Evolutionary conservation across 2,329 filamentous ascomycete genomes (phyloP).

Genomic region (Aspergillus sergii): DNA sequence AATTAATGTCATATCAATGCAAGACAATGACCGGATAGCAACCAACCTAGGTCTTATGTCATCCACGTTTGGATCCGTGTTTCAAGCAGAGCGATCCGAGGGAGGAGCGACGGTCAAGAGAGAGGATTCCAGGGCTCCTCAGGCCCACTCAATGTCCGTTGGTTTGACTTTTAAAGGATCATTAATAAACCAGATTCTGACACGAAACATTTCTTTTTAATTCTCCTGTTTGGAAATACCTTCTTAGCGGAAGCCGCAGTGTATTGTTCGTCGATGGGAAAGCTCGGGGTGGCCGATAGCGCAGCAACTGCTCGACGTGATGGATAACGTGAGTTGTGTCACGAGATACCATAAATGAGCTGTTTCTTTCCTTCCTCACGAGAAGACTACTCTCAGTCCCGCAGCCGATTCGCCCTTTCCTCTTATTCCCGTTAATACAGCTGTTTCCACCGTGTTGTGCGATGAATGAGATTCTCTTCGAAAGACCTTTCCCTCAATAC

Average conservation of each 20-base stretch:
- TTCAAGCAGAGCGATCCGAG: slow-evolving; percentile 19
- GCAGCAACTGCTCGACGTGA: neutral
- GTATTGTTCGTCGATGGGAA: neutral
- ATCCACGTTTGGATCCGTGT: slow-evolving; percentile 17
- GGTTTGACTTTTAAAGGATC: slow-evolving; percentile 9
- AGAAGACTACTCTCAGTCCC: neutral
- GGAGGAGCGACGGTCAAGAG: slow-evolving; percentile 12
- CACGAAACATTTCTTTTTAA: neutral
- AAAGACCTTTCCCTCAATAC: neutral
- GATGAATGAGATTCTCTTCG: neutral
- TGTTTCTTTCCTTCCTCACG: neutral
- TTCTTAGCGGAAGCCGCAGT: neutral
- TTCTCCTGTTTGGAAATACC: slow-evolving; percentile 3
- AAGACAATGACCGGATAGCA: slow-evolving; percentile 9
- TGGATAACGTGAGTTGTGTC: slow-evolving; percentile 14
- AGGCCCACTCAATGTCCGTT: slow-evolving; percentile 18
- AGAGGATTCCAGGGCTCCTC: slow-evolving; percentile 13
- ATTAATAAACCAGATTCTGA: slow-evolving; percentile 5
- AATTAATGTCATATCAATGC: neutral
- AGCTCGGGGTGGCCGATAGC: neutral
- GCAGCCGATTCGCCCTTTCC: neutral
- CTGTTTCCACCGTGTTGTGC: neutral
- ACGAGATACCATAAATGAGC: slow-evolving; percentile 3
- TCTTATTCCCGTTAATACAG: neutral
- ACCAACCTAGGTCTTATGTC: slow-evolving; percentile 17